Base-by-base conservation (phyloP, 441 rosid genomes). In the Arabidopsis hybrid region DNA sequence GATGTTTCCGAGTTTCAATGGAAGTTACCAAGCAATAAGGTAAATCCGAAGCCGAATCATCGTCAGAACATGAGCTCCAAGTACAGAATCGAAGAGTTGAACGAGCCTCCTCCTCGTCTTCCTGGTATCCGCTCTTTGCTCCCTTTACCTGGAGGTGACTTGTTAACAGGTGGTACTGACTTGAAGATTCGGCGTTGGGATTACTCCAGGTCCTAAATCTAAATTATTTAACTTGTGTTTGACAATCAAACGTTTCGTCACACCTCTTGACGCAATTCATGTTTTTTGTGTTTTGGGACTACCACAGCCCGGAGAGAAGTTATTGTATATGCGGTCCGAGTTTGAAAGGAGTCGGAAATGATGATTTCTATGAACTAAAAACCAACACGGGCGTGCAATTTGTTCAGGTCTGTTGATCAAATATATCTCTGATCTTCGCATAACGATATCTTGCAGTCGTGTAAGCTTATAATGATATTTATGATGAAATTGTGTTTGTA, bases 151-250 rank as follows among this genome's bases (percentile, higher is more conserved):
- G 96, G 98, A 13, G 98, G 99, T 50, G 97, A 96, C 86, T 80
- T 93, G 79, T 77, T 96, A 82, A 93, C 99, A 14, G 99, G 95
- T 76, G 96, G 97, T 67, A 91, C 97, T n/a, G 99, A 96, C 83
- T 85, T 96, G 85, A 96, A 88, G 82, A 92, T 93, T 57, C 95
- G 97, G 65, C 86, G 97, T 49, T 96, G 98, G 98, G 92, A 93
- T 78, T 87, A 89, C 77, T 80, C 78, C 91, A 91, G 98, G 99
- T 96, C 71, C 51, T 36, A 14, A 47, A 61, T 56, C 57, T 64
- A 57, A 55, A 65, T 36, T 35, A 21, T 43, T 75, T 11, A 66
- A 67, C 55, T 49, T 57, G 40, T 49, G 4, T 55, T 6, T 40
- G 34, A 56, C 50, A 39, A 46, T 46, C 50, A 64, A 55, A 70